Evolutionary conservation across 2,329 filamentous ascomycete species (phyloP), one percentile per base, ranked within the genome.

Genomic region (Ploettnerulaceae sp.): DNA sequence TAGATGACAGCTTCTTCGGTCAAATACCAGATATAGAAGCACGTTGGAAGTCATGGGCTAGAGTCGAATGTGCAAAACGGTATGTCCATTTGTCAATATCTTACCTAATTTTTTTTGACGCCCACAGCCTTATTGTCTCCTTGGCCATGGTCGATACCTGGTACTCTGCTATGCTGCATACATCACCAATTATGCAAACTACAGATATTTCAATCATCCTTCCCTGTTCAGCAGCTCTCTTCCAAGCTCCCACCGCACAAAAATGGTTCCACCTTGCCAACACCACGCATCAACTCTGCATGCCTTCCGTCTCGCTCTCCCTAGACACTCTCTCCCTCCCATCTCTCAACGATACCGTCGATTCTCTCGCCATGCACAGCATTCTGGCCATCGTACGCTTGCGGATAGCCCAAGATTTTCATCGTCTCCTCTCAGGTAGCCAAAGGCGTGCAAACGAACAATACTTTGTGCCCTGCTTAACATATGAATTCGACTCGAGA

Each of bases 1-100:
- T 71, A 1, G 66, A 69, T 29, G 64, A 64, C 48, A 60, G 61
- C 14, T 56, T 74, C 3, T 67, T 73, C 17, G 69, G 71, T 20
- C 61, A 66, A 4, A 64, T 72, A 5, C 59, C 67, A 11, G 68
- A 72, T 50, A 64, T 70, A 25, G 69, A 74, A 38, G 60, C 65
- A 18, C 62, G 67, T 53, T 77, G 74, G 74, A 73, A 71, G 53
- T 69, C 71, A 2, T 77, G 74, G 74, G 67, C 69, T 50, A 70
- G 71, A 38, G 66, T 76, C 6, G 74, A 77, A 58, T 74, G 71
- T 36, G 66, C 66, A 0, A 76, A 76, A 56, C 66, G 72, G 67
- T 51, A 64, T 57, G 18, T 55, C n/a, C n/a, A n/a, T 61, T 0
- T 21, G 2, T 21, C 33, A 1, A 9, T 34, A 5, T 9, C 3